Evolutionary conservation across 768 basidiomycete species (phyloP).

Genomic region (Russula brevipes): DNA sequence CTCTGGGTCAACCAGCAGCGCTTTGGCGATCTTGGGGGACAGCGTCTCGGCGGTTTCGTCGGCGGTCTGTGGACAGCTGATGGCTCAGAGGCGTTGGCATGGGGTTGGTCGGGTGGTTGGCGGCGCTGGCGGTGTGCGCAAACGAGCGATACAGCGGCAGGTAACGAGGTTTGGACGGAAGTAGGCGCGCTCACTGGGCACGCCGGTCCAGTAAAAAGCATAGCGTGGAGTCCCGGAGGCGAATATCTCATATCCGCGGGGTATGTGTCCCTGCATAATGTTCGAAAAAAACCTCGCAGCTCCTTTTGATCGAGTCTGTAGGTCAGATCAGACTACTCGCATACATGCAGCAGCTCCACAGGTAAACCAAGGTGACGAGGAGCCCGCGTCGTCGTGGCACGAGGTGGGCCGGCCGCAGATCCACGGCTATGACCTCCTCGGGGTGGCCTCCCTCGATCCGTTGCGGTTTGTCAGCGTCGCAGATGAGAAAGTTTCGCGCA

Average conservation of each 20-base stretch:
- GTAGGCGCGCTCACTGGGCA: conserved; percentile 83
- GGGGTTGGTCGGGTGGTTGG: conserved; percentile 96
- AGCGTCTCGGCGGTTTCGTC: conserved; percentile 87
- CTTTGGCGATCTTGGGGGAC: conserved; percentile 92
- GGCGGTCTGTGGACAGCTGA: conserved; percentile 75
- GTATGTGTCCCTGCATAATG: conserved; percentile 39
- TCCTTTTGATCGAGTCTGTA: conserved; percentile 31
- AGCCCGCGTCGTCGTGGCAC: conserved; percentile 55
- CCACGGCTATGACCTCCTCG: conserved; percentile 91
- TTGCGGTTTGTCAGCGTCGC: conserved; percentile 85
- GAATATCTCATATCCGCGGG: conserved; percentile 83
- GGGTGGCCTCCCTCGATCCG: conserved; percentile 67
- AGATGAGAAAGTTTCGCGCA: conserved; percentile 91
- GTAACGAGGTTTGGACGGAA: conserved; percentile 62
- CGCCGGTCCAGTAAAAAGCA: conserved; percentile 66
- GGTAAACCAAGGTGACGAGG: conserved; percentile 14
- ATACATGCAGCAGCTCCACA: conserved; percentile 66
- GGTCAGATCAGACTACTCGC: conserved; percentile 88
- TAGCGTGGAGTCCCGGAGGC: conserved; percentile 84
- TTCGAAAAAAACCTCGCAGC: not conserved
- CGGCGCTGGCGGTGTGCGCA: conserved; percentile 68
- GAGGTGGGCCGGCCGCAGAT: conserved; percentile 92
- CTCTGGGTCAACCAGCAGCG: conserved; percentile 90
- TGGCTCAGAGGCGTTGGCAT: conserved; percentile 65
- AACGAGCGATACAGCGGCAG: conserved; percentile 14